Base-by-base conservation (phyloP, 2,329 filamentous ascomycete species). In the Colletotrichum camelliae region DNA sequence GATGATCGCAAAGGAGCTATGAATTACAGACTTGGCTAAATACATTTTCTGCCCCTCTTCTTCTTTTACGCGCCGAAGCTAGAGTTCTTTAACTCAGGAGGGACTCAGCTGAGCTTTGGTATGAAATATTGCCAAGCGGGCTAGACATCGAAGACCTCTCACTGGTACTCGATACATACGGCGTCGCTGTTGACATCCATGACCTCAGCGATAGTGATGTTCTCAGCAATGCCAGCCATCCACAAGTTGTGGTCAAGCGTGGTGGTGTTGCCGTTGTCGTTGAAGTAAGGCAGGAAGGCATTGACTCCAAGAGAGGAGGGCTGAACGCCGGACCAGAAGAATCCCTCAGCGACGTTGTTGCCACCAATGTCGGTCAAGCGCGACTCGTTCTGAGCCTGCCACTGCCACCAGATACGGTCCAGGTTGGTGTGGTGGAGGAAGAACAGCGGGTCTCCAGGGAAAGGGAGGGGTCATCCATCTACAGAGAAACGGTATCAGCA, bases 361-460 rank as follows among this genome's bases (percentile, higher is more conserved):
- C 72, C 72, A 12, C 58, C 48, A 29, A 74, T 74, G 37, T 61
- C 67, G 7, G 67, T 74, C 21, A 74, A 58, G 29, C 72, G 72
- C 5, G 72, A 74, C 35, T 75, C 78, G 24, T 80, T 77, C 35
- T 61, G 33, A 12, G 16, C 52, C 65, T 73, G 70, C 70, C 70
- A 73, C 37, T 68, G 39, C 70, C 70, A 69, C 64, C 62, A 73
- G 55, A 73, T 35, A 5, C 66, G 62, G 66, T 73, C 70, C 27
- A 73, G 65, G 37, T 69, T 68, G 52, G 70, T 72, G 52, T 72
- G 70, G 65, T 72, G 70, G 8, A 72, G 21, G 57, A 67, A 72
- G 52, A 72, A 72, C 37, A 72, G n/a, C 15, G 70, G 64, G 24
- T 72, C 64, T 12, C 58, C 72, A 29, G 72, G 72, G 72, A 74